Evolutionary conservation across 2,329 filamentous ascomycete genomes (phyloP), one percentile per base, ranked within the genome.

Genomic region (Xylaria multiplex): DNA sequence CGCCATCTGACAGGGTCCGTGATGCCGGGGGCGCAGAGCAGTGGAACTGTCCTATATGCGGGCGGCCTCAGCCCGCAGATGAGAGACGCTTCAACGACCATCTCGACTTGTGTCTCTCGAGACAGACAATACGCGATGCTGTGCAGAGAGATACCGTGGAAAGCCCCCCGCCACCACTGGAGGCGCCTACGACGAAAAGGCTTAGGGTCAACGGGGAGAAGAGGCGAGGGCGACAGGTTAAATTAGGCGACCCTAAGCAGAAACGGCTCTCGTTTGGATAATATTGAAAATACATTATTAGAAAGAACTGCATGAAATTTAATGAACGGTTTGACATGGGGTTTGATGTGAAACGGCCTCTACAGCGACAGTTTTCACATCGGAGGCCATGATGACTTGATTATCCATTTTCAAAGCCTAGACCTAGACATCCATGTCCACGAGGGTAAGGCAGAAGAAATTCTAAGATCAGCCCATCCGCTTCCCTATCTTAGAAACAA

Each of bases 51-150:
- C 96, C 96, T 0, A 92, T 98, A 50, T 99, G 96, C 77, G 80
- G 82, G n/a, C 83, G 90, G 16, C 90, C 92, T 0, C 94, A 97
- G 74, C 74, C 82, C 0, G 87, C 93, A 0, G 85, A 95, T 56
- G 93, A 97, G 76, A 85, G 84, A 52, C 81, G 81, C 0, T 97
- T 98, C 79, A 99, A 99, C 71, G 88, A 91, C 63, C 96, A 99
- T 75, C 93, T 99, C 58, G 96, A 99, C 77, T 86, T 91, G 8
- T 99, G 96, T 77, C 85, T 99, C 1, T 97, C 94, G 0, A 85
- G 90, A 62, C 88, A 92, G 74, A 92, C 93, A 0, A 98, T 99
- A 72, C 90, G 90, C 52, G 93, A 97, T 73, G 91, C 88, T 0
- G 90, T 96, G 0, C 89, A 92, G 64, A 84, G 84, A 62, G 79